A percentile compares a stretch with the other conserved stretches of the same genome.
These are phyloP conservation scores for Lentinus tigrinus DNA, from an alignment of 768 basidiomycete species.

Conservation along the genomic window DNA sequence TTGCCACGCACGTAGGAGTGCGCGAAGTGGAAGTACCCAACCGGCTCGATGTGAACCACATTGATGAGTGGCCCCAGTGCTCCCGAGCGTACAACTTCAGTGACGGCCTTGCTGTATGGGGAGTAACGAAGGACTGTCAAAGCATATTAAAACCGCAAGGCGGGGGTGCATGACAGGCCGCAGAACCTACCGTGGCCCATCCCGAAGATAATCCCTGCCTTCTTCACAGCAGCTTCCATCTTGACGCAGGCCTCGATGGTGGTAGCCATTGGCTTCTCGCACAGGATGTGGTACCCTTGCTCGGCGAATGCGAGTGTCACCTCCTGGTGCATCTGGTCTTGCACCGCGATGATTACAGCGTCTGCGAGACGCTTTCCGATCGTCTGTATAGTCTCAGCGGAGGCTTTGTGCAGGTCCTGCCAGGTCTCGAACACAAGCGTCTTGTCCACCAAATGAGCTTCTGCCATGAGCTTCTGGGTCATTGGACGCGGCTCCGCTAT, in stretches of 20 bases:
- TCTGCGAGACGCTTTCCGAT: slow-evolving; percentile 75
- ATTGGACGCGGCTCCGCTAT: slow-evolving; percentile 81
- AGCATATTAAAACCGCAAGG: slow-evolving; percentile 3
- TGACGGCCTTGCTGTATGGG: slow-evolving; percentile 73
- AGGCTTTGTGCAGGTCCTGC: slow-evolving; percentile 68
- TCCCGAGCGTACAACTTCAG: slow-evolving; percentile 68
- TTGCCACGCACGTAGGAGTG: slow-evolving; percentile 87
- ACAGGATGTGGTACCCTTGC: slow-evolving; percentile 86
- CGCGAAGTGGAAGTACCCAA: slow-evolving; percentile 86
- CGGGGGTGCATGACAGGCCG: not conserved
- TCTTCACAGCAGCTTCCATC: slow-evolving; percentile 72
- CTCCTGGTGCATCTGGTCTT: slow-evolving; percentile 76
- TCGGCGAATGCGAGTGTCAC: slow-evolving; percentile 72
- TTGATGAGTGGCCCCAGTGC: slow-evolving; percentile 78
- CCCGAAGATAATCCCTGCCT: slow-evolving; percentile 74
- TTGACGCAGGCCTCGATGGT: slow-evolving; percentile 66
- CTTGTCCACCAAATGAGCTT: slow-evolving; percentile 57
- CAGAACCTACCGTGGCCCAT: slow-evolving; percentile 73
- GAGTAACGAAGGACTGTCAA: slow-evolving; percentile 82
- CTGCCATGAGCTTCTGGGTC: slow-evolving; percentile 58
- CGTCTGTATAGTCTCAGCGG: slow-evolving; percentile 60
- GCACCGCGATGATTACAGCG: slow-evolving; percentile 78
- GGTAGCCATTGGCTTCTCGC: slow-evolving; percentile 93
- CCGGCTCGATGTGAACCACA: slow-evolving; percentile 80
- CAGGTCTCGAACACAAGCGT: slow-evolving; percentile 71